Evolutionary conservation across 2,329 filamentous ascomycete genomes (phyloP), one percentile per base, ranked within the genome.

Genomic region (Pyrenophora seminiperda): DNA sequence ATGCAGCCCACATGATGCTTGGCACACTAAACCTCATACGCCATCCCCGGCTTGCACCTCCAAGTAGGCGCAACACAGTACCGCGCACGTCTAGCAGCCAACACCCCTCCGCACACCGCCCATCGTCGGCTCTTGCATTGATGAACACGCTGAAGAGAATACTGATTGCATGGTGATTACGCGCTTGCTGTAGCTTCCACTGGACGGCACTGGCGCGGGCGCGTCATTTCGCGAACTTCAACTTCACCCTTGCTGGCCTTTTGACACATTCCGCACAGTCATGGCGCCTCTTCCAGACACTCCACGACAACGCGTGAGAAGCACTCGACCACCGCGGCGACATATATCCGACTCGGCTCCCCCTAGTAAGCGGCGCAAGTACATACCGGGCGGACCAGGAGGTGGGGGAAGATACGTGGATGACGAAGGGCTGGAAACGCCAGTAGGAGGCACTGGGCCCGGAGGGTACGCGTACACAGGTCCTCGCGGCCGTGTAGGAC

Each of bases 391-490:
- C 39, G 91, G 91, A 3, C 88, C 90, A 50, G 91, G 90, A 31
- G 91, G 91, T 37, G 91, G 91, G 50, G 91, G 91, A 15, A 81
- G 91, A 68, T 96, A 91, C 72, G 79, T 94, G 29, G 90, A 95
- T 61, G 81, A 87, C 47, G 84, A 90, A 27, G 82, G 83, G 42
- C 77, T 81, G 52, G 84, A 88, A 56, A 82, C 81, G 33, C 81
- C 81, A 33, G 79, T 81, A 65, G 73, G 76, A 65, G 75, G 76
- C 63, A 77, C 76, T 69, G 71, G 76, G 62, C 68, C 76, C 40
- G 76, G 74, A 64, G 72, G 79, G 61, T 77, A 80, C 67, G 76
- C 78, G 73, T 66, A 81, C 73, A 66, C 79, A 68, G 73, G 77
- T 46, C 76, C 79, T 65, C 84, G 73, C 71, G 83, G 76, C 66